A percentile compares a stretch with the other conserved stretches of the same genome.
phyloP scores from a whole-genome alignment of 2,329 filamentous ascomycete genomes.

The Dendrostoma leiphaemia region DNA sequence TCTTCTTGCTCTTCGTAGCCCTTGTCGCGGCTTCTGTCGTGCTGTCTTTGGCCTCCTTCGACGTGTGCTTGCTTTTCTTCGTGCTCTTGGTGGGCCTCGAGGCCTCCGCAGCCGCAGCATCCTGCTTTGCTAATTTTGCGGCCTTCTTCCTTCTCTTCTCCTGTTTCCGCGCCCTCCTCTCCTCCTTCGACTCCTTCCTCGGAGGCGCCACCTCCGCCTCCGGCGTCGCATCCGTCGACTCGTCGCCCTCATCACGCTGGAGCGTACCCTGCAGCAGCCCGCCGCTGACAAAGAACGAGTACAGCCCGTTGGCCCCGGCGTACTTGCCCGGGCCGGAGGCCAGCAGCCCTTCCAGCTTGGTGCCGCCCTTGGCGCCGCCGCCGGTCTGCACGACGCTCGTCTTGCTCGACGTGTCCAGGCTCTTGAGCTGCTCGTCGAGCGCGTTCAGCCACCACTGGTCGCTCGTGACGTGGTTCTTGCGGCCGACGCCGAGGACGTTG shows the following conservation, averaged over 20 bases:
- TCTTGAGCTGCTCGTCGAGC: slow-evolving; percentile 86
- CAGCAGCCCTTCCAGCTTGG: slow-evolving; percentile 52
- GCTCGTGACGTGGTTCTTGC: slow-evolving; percentile 63
- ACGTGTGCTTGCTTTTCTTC: background rate
- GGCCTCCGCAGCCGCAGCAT: slow-evolving; percentile 8
- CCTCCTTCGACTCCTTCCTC: slow-evolving; percentile 28
- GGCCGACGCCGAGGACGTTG: slow-evolving; percentile 77
- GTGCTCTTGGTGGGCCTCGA: background rate
- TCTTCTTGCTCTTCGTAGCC: slow-evolving; percentile 22
- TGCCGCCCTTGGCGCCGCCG: slow-evolving; percentile 30
- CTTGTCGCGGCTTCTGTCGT: slow-evolving; percentile 11
- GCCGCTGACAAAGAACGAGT: slow-evolving; percentile 81
- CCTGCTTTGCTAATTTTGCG: slow-evolving; percentile 24
- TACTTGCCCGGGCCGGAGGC: slow-evolving; percentile 54
- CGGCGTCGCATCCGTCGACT: slow-evolving; percentile 25
- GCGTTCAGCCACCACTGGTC: slow-evolving; percentile 98
- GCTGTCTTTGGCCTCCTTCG: background rate
- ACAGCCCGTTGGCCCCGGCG: slow-evolving; percentile 65
- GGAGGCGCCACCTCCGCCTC: slow-evolving; percentile 26
- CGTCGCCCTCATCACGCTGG: slow-evolving; percentile 23
- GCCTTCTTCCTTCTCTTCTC: slow-evolving; percentile 28
- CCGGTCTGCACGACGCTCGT: slow-evolving; percentile 57
- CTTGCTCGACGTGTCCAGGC: slow-evolving; percentile 63
- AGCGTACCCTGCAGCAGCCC: slow-evolving; percentile 74
- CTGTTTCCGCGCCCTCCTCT: slow-evolving; percentile 35